Evolutionary conservation across 805 yeast genomes (phyloP).

Genomic region (Lachancea waltii): DNA sequence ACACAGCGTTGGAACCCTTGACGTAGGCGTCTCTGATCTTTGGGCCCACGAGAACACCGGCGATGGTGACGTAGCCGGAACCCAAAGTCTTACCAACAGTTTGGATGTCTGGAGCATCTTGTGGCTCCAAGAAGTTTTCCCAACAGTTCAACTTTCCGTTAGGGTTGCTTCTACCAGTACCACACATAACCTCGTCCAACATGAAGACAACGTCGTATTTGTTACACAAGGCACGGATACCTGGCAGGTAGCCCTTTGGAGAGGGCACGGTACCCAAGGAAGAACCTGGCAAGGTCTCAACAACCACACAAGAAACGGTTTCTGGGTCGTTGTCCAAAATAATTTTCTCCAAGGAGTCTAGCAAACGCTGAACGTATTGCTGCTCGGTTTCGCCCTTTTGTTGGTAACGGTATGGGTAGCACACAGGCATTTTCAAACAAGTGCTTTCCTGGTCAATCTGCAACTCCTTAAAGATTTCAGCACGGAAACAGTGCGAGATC

Average conservation of each 20-base stretch:
- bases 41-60: slow-evolving; percentile 39
- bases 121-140: slow-evolving; percentile 37
- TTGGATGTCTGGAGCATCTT: slow-evolving; percentile 41
- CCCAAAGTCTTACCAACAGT: slow-evolving; percentile 45
- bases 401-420: slow-evolving; percentile 33
- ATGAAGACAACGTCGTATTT: slow-evolving; percentile 46
- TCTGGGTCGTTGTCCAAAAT: slow-evolving; percentile 39
- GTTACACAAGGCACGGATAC: slow-evolving; percentile 42
- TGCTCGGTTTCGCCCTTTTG: slow-evolving; percentile 35
- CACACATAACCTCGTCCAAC: slow-evolving; percentile 54
- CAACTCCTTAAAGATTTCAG: slow-evolving; percentile 29
- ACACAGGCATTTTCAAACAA: slow-evolving; percentile 28
- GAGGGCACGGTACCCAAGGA: slow-evolving; percentile 42
- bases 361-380: slow-evolving; percentile 35
- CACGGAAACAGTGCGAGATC: slow-evolving; percentile 35
- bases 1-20: slow-evolving; percentile 37
- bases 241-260: slow-evolving; percentile 42
- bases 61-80: slow-evolving; percentile 44
- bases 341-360: slow-evolving; percentile 38
- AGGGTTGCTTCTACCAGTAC: slow-evolving; percentile 42
- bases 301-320: slow-evolving; percentile 38
- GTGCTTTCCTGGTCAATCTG: slow-evolving; percentile 22
- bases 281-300: slow-evolving; percentile 43
- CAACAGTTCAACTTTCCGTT: slow-evolving; percentile 42
- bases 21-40: slow-evolving; percentile 34